phyloP scores from a whole-genome alignment of 148 eudicot genomes.

The Vaccinium vitisidaea region DNA sequence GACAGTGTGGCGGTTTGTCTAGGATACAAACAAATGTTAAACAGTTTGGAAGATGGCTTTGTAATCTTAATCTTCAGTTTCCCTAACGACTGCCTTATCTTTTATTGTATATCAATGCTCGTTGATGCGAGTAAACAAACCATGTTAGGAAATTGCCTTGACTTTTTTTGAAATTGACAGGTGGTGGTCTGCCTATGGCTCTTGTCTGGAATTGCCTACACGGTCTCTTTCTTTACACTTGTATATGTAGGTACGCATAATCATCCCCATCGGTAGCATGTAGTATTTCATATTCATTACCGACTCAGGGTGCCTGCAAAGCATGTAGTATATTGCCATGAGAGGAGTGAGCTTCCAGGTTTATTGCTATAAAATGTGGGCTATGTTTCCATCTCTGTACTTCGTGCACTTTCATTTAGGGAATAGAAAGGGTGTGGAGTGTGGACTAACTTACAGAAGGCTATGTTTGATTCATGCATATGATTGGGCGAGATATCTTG shows the following conservation, averaged over 20 bases:
- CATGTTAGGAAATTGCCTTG: neutral
- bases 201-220: conserved; percentile 75
- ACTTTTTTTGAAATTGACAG: conserved; percentile 28
- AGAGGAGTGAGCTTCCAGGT: neutral
- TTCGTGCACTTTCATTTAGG: neutral
- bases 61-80: neutral
- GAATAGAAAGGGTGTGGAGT: neutral
- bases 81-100: neutral
- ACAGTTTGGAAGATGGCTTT: neutral
- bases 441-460: neutral
- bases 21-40: neutral
- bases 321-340: neutral
- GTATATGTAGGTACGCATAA: conserved; percentile 73
- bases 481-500: neutral
- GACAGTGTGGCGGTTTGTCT: neutral
- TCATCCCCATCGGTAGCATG: conserved; percentile 5
- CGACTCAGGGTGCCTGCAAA: neutral
- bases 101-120: neutral
- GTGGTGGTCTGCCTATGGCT: conserved; percentile 86
- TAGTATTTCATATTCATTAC: neutral
- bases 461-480: neutral
- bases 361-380: neutral
- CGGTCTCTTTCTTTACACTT: conserved; percentile 65
- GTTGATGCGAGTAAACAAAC: neutral
- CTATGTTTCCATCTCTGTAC: neutral